These are phyloP conservation scores for Magnusiomyces fungicola DNA, from an alignment of 1,139 yeast species.

Conservation along the genomic window DNA sequence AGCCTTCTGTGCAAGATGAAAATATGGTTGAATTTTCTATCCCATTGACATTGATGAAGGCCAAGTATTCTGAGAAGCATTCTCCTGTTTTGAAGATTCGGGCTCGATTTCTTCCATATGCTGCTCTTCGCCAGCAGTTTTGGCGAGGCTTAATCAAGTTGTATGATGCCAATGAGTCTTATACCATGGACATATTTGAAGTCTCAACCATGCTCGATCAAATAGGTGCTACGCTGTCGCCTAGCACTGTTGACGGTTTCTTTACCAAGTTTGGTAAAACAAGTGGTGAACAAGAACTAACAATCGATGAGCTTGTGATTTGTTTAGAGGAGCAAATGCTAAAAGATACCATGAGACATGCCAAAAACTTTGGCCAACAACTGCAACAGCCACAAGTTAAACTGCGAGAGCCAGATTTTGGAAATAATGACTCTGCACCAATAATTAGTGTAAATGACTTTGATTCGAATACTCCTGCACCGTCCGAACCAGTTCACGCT, in stretches of 20 bases:
- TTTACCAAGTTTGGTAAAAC: slow-evolving; percentile 40
- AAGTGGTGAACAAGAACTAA: slow-evolving; percentile 47
- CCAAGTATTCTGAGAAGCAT: slow-evolving; percentile 35
- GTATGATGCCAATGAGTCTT: slow-evolving; percentile 42
- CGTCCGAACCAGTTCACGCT: too few species aligned
- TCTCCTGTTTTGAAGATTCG: slow-evolving; percentile 52
- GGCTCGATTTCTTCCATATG: slow-evolving; percentile 64
- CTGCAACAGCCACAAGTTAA: not conserved
- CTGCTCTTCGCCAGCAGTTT: slow-evolving; percentile 54
- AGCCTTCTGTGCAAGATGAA: slow-evolving; percentile 10
- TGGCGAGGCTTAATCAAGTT: slow-evolving; percentile 60
- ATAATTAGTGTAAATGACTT: too few species aligned
- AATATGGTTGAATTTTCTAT: slow-evolving; percentile 25
- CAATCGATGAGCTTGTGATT: slow-evolving; percentile 51
- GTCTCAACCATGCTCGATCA: slow-evolving; percentile 53
- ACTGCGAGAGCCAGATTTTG: too few species aligned
- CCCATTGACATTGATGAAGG: slow-evolving; percentile 33
- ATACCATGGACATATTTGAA: slow-evolving; percentile 47
- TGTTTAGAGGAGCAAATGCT: slow-evolving; percentile 41
- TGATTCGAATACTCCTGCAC: too few species aligned
- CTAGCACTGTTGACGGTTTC: slow-evolving; percentile 40
- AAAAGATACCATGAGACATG: slow-evolving; percentile 21
- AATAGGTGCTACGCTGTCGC: slow-evolving; percentile 52
- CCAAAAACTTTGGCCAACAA: not conserved
- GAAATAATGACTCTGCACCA: too few species aligned